Evolutionary conservation across 2,329 filamentous ascomycete genomes (phyloP), one percentile per base, ranked within the genome.

Genomic region (Exophiala aquamarina): DNA sequence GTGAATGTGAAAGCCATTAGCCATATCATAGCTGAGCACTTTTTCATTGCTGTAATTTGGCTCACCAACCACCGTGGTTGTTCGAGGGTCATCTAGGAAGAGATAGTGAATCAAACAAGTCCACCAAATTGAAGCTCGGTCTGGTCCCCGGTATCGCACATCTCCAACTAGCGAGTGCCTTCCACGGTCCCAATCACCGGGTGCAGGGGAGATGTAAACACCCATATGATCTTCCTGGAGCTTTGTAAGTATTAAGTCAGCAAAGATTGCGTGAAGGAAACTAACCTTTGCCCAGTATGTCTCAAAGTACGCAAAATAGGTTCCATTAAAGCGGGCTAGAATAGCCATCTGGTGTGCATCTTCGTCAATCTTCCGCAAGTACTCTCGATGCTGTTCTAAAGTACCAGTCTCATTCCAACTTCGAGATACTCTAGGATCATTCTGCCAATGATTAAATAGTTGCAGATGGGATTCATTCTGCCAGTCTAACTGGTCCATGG

Each of bases 371-470:
- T 78, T 78, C 21, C 78, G 75, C 41, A 90, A 74, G 65, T 92
- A 91, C 59, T 82, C 77, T 51, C 81, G 77, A 66, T 91, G 87
- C 64, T 90, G 77, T 21, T 88, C 86, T 38, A 88, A 67, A 1
- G 85, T 86, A 23, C 87, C 87, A 1, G 84, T 87, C 70, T 88
- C 82, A 61, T 89, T 87, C 87, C 87, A 91, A 3, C 86, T 86
- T 61, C 84, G 79, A 3, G 85, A 85, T 23, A 92, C 87, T 41
- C 87, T 84, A 42, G 87, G 87, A 62, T 91, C 87, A 61, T 92
- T 92, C 68, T 90, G 87, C 87, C 87, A 92, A 47, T 75, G 75
- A 67, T 90, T 83, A 72, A 92, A 91, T 4, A 89, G 73, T 13
- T 73, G 69, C 41, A 91, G 68, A 66, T 92, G 86, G 59, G 79